Conservation (phyloP, 2,329 filamentous ascomycete species). For the Ceratocystiopsis sp. region DNA sequence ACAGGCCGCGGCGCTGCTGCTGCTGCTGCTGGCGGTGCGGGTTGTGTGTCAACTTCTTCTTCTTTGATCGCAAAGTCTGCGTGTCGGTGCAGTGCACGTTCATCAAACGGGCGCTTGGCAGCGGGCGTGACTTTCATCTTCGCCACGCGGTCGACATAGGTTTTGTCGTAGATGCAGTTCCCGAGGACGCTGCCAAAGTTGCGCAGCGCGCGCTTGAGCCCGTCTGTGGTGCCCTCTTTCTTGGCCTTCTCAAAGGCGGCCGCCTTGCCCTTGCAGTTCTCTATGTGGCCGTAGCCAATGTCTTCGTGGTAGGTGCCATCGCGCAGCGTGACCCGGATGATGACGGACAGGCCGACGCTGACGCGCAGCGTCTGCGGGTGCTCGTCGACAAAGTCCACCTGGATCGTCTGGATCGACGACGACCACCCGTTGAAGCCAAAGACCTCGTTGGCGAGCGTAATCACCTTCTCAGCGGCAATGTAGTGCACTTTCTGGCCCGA, state of each 20-base stretch:
- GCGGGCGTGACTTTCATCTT: conserved; percentile 69
- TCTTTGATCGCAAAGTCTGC: conserved; percentile 54
- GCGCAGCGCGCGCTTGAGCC: conserved; percentile 70
- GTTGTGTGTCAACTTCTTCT: conserved; percentile 14
- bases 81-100: conserved; percentile 67
- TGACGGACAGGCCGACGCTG: conserved; percentile 73
- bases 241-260: conserved; percentile 97
- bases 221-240: conserved; percentile 94
- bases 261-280: conserved; percentile 90
- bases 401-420: conserved; percentile 82
- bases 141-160: conserved; percentile 77
- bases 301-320: conserved; percentile 98
- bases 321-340: conserved; percentile 73
- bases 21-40: not conserved
- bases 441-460: conserved; percentile 83
- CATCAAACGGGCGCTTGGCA: conserved; percentile 44
- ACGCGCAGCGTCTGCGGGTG: conserved; percentile 61
- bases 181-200: conserved; percentile 93
- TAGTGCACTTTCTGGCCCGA: conserved; percentile 82
- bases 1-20: not conserved
- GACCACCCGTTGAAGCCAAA: conserved; percentile 98
- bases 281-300: conserved; percentile 89
- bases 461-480: conserved; percentile 89
- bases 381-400: conserved; percentile 92
- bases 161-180: conserved; percentile 98